These are phyloP conservation scores for Flaveria robusta DNA, from an alignment of 129 eudicot species.

Conservation along the genomic window DNA sequence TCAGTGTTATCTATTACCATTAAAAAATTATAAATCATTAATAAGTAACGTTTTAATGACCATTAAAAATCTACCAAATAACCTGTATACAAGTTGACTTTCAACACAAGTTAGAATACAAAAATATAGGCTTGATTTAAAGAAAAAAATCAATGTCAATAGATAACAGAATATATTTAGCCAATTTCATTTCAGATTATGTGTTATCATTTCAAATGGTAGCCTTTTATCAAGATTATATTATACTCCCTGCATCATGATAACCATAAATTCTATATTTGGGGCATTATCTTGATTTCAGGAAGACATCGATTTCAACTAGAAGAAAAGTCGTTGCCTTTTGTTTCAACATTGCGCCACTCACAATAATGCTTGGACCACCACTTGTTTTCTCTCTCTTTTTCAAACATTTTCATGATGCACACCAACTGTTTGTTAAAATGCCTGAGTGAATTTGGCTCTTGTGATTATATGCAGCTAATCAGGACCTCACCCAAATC, in stretches of 20 bases:
- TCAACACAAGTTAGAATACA: too few relatives aligned
- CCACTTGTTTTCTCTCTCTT: conserved; percentile 27
- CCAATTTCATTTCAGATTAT: too few relatives aligned
- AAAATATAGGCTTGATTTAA: too few relatives aligned
- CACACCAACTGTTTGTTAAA: conserved; percentile 38
- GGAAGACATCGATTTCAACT: conserved; percentile 19
- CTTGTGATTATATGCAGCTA: conserved; percentile 15
- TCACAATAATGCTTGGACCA: conserved; percentile 43
- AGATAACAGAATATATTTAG: too few relatives aligned
- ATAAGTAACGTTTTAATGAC: too few relatives aligned
- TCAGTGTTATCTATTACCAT: too few relatives aligned
- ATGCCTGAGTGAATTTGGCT: conserved; percentile 19
- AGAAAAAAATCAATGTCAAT: too few relatives aligned
- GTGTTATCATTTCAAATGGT: background rate
- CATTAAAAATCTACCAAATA: too few relatives aligned
- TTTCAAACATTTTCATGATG: conserved; percentile 1
- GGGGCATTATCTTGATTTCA: background rate
- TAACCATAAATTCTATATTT: too few relatives aligned
- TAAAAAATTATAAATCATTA: too few relatives aligned
- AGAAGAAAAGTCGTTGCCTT: conserved; percentile 17
- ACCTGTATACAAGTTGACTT: too few relatives aligned
- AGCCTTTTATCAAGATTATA: conserved; percentile 11
- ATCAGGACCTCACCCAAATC: conserved; percentile 9
- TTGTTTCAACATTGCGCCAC: conserved; percentile 29
- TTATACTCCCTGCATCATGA: background rate